Evolutionary conservation across 2,329 filamentous ascomycete species (phyloP).

Genomic region (Parafenestella ontariensis): DNA sequence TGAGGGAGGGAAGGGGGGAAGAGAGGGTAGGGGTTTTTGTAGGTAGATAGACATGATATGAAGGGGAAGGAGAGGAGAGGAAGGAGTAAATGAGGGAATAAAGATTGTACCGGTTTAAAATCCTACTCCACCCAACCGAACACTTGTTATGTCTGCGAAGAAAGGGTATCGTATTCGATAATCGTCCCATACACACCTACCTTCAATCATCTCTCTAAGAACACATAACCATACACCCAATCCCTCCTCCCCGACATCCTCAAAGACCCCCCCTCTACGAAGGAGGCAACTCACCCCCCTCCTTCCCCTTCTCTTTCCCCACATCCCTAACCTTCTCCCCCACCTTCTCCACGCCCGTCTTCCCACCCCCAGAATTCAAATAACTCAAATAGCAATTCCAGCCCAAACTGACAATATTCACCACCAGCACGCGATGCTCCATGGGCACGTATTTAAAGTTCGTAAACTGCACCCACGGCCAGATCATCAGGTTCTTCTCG

Average conservation of each 20-base stretch:
- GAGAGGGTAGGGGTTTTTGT: too few relatives aligned
- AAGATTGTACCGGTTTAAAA: too few relatives aligned
- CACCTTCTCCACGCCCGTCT: slow-evolving; percentile 10
- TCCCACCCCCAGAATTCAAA: slow-evolving; percentile 44
- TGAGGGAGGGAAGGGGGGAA: too few relatives aligned
- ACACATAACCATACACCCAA: background rate
- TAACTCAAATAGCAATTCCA: slow-evolving; percentile 54
- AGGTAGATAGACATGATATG: too few relatives aligned
- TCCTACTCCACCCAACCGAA: too few relatives aligned
- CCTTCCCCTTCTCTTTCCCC: slow-evolving; percentile 25
- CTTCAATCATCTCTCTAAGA: too few relatives aligned
- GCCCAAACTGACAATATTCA: slow-evolving; percentile 79
- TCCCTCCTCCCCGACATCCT: background rate
- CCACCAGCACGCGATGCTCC: slow-evolving; percentile 82
- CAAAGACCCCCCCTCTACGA: slow-evolving; percentile 16
- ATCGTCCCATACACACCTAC: too few relatives aligned
- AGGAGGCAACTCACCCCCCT: slow-evolving; percentile 36
- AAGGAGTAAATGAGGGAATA: too few relatives aligned
- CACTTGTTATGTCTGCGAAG: too few relatives aligned
- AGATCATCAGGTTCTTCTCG: slow-evolving; percentile 84
- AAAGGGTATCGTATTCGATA: too few relatives aligned
- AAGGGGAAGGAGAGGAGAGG: too few relatives aligned
- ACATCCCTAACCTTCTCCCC: slow-evolving; percentile 15
- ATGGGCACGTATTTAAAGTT: slow-evolving; percentile 90
- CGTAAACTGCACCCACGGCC: slow-evolving; percentile 82